phyloP scores from a whole-genome alignment of 2,329 filamentous ascomycete genomes.

The Nemania sp. region DNA sequence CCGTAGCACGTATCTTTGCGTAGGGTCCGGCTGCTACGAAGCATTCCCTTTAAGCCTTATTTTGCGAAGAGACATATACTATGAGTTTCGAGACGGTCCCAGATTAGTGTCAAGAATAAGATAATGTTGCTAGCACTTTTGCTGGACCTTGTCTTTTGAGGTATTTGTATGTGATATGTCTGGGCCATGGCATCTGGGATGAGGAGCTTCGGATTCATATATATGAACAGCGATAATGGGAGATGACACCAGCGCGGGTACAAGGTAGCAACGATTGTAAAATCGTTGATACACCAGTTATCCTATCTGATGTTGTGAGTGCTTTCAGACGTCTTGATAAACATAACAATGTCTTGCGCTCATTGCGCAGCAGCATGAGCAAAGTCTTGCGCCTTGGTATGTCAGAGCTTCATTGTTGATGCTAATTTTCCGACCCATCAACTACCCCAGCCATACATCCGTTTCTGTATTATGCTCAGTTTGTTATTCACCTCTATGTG shows the following conservation, averaged over 20 bases:
- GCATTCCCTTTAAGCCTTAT: slow-evolving; percentile 13
- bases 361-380: not conserved
- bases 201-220: too few species aligned
- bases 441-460: not conserved
- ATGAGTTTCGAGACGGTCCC: slow-evolving; percentile 1
- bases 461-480: not conserved
- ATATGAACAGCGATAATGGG: too few species aligned
- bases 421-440: not conserved
- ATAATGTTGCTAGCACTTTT: too few species aligned
- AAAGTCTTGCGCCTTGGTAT: not conserved
- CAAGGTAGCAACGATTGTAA: too few species aligned
- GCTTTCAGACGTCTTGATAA: not conserved
- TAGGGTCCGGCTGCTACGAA: slow-evolving; percentile 26
- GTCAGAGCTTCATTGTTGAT: not conserved
- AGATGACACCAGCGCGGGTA: too few species aligned
- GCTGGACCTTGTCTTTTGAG: too few species aligned
- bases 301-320: too few species aligned
- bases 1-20: not conserved
- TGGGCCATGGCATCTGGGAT: too few species aligned
- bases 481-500: not conserved
- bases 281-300: too few species aligned
- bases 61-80: slow-evolving; percentile 28
- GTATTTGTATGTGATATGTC: too few species aligned
- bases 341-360: slow-evolving; percentile 5
- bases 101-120: too few species aligned